A percentile compares a stretch with the other conserved stretches of the same genome.
These are phyloP conservation scores for Boletellus ananas DNA, from an alignment of 768 basidiomycete species.

Conservation along the genomic window DNA sequence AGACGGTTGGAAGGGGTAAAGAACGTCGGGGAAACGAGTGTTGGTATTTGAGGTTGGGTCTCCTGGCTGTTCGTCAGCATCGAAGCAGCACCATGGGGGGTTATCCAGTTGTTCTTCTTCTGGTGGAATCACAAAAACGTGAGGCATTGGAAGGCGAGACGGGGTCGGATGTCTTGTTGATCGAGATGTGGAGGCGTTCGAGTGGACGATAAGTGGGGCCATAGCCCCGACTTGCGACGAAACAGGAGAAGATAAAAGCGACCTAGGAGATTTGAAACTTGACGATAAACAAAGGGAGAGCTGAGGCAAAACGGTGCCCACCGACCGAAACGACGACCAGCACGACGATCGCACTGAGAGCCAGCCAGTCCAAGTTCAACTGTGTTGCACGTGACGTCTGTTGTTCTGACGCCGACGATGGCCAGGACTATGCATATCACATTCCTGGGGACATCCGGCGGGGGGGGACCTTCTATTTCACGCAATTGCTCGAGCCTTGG, in stretches of 20 bases:
- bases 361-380: slow-evolving; percentile 18
- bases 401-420: neutral
- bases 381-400: slow-evolving; percentile 14
- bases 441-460: slow-evolving; percentile 75
- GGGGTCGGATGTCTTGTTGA: slow-evolving; percentile 6
- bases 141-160: slow-evolving; percentile 34
- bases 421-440: slow-evolving; percentile 48
- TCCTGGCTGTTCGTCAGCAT: slow-evolving; percentile 39
- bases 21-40: slow-evolving; percentile 33
- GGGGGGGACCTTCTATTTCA: slow-evolving; percentile 69
- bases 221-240: slow-evolving; percentile 4
- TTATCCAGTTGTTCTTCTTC: slow-evolving; percentile 48
- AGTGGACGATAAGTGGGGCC: slow-evolving; percentile 11
- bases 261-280: slow-evolving; percentile 8
- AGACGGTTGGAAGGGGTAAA: slow-evolving; percentile 21
- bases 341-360: slow-evolving; percentile 4
- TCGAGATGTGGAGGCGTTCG: slow-evolving; percentile 13
- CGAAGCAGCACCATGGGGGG: slow-evolving; percentile 56
- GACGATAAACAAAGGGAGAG: neutral
- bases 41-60: slow-evolving; percentile 22
- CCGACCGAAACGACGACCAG: slow-evolving; percentile 1
- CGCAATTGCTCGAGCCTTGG: slow-evolving; percentile 71
- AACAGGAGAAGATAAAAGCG: slow-evolving; percentile 5
- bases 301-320: slow-evolving; percentile 5
- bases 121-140: slow-evolving; percentile 55